Base-by-base conservation (phyloP, 768 basidiomycete genomes). In the Suillus placidus region DNA sequence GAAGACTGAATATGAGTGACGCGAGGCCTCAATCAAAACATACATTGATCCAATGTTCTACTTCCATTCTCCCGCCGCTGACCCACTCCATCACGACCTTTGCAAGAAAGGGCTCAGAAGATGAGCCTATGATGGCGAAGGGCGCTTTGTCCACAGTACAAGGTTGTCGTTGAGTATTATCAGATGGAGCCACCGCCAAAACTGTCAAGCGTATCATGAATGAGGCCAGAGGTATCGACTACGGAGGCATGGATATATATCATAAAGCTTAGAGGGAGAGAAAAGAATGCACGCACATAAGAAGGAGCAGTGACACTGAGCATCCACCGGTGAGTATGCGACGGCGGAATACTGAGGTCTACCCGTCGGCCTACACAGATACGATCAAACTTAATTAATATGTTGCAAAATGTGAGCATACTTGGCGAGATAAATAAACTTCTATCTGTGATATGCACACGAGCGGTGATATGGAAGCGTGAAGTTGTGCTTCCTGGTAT, bases 31-130 rank as follows among this genome's bases (percentile, higher is more conserved):
- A 38, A 6, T 13, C 16, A 42, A 57, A 30, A 74, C 78, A 64
- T 69, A 83, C 85, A 69, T 85, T 82, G 8, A 85, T 78, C 84
- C 84, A 86, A 61, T 85, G 84, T 10, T 85, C 83, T 20, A 85
- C 73, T 55, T 80, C 80, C 66, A 79, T 77, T 67, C 82, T 86
- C 60, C 78, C 77, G 26, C 72, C 71, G 16, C 81, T 81, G 32
- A 71, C 77, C 82, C 81, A 84, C 43, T 73, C 70, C 40, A 84
- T 73, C 1, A 72, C 71, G 23, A 84, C 69, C 26, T 76, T 74
- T 5, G 83, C 83, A 56, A 84, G 77, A 64, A 84, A 84, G 0
- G 84, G 81, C 60, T 74, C 77, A 64, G 83, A 79, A 20, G 83
- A 76, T 20, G 80, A 81, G 61, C 80, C 75, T 6, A 78, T 72